phyloP scores from a whole-genome alignment of 805 yeast genomes.

The Debaryomyces prosopidis region DNA sequence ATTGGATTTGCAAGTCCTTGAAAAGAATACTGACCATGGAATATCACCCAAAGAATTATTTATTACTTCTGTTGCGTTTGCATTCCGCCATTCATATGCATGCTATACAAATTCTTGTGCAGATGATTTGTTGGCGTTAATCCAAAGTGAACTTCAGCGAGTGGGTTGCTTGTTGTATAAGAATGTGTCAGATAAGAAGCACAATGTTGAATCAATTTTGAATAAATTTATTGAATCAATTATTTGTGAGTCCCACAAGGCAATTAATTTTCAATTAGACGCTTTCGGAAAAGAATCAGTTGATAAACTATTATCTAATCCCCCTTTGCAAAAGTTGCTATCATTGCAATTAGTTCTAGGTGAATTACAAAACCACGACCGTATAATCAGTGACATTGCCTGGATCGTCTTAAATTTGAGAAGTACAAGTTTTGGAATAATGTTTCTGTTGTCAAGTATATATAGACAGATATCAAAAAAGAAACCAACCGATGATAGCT shows the following conservation, averaged over 20 bases:
- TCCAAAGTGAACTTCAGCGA: conserved; percentile 46
- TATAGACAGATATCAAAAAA: conserved; percentile 67
- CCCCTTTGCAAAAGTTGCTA: conserved; percentile 72
- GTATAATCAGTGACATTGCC: conserved; percentile 49
- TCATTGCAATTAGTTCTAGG: conserved; percentile 72
- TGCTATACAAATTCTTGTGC: conserved; percentile 66
- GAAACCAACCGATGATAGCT: conserved; percentile 50
- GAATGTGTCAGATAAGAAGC: conserved; percentile 11
- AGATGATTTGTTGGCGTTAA: conserved; percentile 67
- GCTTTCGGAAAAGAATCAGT: conserved; percentile 66
- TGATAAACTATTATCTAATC: conserved; percentile 72
- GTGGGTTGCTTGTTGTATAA: conserved; percentile 12
- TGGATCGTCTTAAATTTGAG: conserved; percentile 68
- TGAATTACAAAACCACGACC: conserved; percentile 29
- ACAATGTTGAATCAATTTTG: conserved; percentile 11
- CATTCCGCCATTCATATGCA: conserved; percentile 66
- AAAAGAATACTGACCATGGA: conserved; percentile 13
- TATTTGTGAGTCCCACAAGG: conserved; percentile 68
- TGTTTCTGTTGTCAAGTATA: conserved; percentile 59
- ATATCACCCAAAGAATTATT: conserved; percentile 31
- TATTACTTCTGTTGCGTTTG: conserved; percentile 58
- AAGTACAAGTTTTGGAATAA: conserved; percentile 67
- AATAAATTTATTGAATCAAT: conserved; percentile 39
- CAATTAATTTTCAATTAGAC: conserved; percentile 71
- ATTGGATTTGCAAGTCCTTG: conserved; percentile 20